A percentile compares a stretch with the other conserved stretches of the same genome.
Evolutionary conservation across 495 filamentous ascomycete species (phyloP).

Genomic region (Astrothelium subdiscretum): DNA sequence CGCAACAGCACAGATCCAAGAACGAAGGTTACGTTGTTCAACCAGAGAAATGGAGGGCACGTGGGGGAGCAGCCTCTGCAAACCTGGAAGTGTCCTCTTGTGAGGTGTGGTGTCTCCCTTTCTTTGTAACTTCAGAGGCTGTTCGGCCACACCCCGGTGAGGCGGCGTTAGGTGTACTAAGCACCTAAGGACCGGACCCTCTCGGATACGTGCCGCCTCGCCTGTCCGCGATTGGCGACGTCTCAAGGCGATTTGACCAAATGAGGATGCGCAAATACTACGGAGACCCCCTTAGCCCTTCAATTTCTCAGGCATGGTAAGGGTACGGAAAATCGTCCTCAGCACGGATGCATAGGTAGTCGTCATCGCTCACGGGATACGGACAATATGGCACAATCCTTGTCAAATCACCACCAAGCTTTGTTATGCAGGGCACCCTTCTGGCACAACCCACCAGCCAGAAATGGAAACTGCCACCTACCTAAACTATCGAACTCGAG

Average conservation of each 20-base stretch:
- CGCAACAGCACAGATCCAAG: neutral
- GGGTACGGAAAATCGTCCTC: neutral
- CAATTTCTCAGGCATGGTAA: neutral
- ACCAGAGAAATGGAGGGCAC: neutral
- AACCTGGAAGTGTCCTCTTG: no score
- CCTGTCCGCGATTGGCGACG: neutral
- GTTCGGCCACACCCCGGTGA: no score
- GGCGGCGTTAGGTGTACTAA: no score
- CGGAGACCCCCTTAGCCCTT: neutral
- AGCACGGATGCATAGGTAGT: neutral
- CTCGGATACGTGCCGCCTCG: neutral
- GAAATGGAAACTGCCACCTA: neutral
- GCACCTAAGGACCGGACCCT: neutral
- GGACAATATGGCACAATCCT: neutral
- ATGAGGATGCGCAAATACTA: neutral
- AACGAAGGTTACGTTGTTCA: no score
- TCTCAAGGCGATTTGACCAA: neutral
- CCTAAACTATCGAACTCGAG: no score
- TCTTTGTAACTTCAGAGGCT: neutral
- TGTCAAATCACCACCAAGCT: neutral
- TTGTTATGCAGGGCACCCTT: neutral
- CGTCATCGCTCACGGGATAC: neutral
- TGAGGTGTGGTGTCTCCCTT: no score
- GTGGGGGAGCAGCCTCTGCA: no score
- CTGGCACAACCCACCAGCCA: no score